Conservation (phyloP, 768 basidiomycete species). For the Boletus vinaceobasis region DNA sequence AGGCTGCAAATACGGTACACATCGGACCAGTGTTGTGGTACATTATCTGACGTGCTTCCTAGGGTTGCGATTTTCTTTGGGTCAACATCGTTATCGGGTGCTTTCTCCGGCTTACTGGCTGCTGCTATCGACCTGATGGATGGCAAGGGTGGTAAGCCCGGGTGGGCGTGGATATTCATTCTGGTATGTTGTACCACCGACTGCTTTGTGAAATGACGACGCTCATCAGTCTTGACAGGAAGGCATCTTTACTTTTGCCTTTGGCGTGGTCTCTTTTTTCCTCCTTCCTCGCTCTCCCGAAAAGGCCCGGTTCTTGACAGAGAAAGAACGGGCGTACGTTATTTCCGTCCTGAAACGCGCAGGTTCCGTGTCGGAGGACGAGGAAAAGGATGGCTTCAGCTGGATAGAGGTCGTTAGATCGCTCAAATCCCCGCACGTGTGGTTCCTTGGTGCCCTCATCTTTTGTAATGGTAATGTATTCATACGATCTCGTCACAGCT, state of each 20-base stretch:
- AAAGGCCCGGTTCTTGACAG: slow-evolving; percentile 47
- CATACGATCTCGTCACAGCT: neutral
- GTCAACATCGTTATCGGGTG: slow-evolving; percentile 53
- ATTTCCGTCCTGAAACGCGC: slow-evolving; percentile 22
- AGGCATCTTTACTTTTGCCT: slow-evolving; percentile 59
- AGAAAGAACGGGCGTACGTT: slow-evolving; percentile 48
- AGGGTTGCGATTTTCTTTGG: slow-evolving; percentile 40
- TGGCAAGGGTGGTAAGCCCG: slow-evolving; percentile 46
- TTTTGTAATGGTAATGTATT: slow-evolving; percentile 49
- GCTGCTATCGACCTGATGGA: slow-evolving; percentile 57
- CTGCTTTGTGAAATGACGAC: neutral
- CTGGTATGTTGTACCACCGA: slow-evolving; percentile 29
- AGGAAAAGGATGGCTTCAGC: slow-evolving; percentile 45
- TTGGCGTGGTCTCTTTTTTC: slow-evolving; percentile 51
- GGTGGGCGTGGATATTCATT: slow-evolving; percentile 65
- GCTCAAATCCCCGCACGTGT: slow-evolving; percentile 52
- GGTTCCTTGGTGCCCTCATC: slow-evolving; percentile 46
- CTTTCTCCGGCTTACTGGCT: slow-evolving; percentile 64
- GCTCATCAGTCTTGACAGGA: slow-evolving; percentile 31
- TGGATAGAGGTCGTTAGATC: slow-evolving; percentile 54
- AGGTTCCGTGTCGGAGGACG: slow-evolving; percentile 38
- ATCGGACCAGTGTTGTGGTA: neutral
- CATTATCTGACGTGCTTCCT: neutral
- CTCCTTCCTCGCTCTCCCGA: slow-evolving; percentile 45
- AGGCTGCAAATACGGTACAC: slow-evolving; percentile 24